These are phyloP conservation scores for Phytophthora constricta DNA, from an alignment of 352 stramenopile species.

Conservation along the genomic window DNA sequence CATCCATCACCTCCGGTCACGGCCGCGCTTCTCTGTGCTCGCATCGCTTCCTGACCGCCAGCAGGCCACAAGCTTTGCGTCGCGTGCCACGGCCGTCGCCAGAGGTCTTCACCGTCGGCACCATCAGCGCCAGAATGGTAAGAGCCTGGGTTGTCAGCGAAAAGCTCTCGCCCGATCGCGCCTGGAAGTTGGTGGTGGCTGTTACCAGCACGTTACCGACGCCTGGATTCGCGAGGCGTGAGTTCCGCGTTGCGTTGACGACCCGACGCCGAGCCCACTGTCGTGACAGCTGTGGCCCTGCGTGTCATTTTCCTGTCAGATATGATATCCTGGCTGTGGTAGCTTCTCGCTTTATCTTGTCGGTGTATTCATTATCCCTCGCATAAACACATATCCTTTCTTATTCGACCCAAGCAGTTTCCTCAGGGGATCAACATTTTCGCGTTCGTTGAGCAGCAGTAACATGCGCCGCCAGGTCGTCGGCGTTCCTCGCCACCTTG, in stretches of 20 bases:
- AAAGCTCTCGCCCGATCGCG: slow-evolving; percentile 24
- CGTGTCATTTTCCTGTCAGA: slow-evolving; percentile 23
- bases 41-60: background rate
- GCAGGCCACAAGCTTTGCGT: background rate
- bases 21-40: background rate
- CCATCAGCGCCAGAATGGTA: no score
- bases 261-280: slow-evolving; percentile 14
- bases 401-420: background rate
- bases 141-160: slow-evolving; percentile 8
- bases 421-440: background rate
- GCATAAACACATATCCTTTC: slow-evolving; percentile 6
- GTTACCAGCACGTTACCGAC: slow-evolving; percentile 1
- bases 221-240: slow-evolving; percentile 10
- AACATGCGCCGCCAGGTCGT: no score
- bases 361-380: background rate
- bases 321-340: slow-evolving; percentile 10
- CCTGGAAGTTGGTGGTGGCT: slow-evolving; percentile 4
- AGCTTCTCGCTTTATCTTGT: no score
- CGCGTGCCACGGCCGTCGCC: slow-evolving; percentile 15
- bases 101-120: slow-evolving; percentile 9
- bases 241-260: background rate
- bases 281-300: slow-evolving; percentile 32
- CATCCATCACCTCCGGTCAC: slow-evolving; percentile 9
- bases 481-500: slow-evolving; percentile 1
- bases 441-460: background rate